Conservation (phyloP, 2,329 filamentous ascomycete species). For the Neonectria ditissima region DNA sequence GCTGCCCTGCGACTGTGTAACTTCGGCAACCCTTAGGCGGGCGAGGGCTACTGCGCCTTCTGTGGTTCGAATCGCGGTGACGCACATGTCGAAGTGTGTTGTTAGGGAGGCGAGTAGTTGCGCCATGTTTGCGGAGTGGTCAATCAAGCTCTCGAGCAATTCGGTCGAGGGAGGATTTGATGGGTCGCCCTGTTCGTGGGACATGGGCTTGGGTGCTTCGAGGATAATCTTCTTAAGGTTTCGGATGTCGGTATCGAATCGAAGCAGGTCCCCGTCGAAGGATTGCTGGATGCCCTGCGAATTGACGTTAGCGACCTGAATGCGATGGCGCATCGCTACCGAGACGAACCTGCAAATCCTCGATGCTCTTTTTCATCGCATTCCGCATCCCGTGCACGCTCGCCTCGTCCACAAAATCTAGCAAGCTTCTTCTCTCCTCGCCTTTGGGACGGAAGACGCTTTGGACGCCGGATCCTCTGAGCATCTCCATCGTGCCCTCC, state of each 20-base stretch:
- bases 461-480: constrained; percentile 74
- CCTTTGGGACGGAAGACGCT: constrained; percentile 69
- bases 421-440: constrained; percentile 71
- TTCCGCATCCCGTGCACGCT: constrained; percentile 74
- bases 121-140: constrained; percentile 85
- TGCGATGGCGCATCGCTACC: not conserved
- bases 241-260: constrained; percentile 80
- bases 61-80: constrained; percentile 89
- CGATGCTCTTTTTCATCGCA: constrained; percentile 77
- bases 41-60: constrained; percentile 81
- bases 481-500: constrained; percentile 72
- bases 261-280: constrained; percentile 80
- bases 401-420: constrained; percentile 82
- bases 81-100: constrained; percentile 91
- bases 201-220: constrained; percentile 51
- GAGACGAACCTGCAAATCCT: constrained; percentile 71
- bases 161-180: constrained; percentile 57
- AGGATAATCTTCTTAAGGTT: constrained; percentile 70
- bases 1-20: constrained; percentile 59
- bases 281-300: constrained; percentile 71
- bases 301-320: constrained; percentile 23
- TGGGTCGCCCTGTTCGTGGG: constrained; percentile 50
- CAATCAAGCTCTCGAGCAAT: constrained; percentile 73
- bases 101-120: constrained; percentile 83
- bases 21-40: constrained; percentile 75